Conservation (phyloP, 805 yeast genomes). For the Candida hispaniensis region DNA sequence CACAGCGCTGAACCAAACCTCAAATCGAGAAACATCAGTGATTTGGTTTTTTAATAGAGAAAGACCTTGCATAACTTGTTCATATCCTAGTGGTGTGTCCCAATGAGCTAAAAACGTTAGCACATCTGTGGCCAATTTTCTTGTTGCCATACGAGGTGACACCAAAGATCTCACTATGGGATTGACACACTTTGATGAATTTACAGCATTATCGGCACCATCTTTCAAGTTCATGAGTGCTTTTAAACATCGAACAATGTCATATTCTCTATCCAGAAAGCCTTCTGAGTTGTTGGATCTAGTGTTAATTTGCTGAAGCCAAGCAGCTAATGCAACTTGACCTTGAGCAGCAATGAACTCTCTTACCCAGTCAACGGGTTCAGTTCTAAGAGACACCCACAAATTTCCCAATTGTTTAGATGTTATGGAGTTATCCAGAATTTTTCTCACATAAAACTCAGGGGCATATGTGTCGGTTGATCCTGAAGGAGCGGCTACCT, state of each 20-base stretch:
- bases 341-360: slow-evolving; percentile 74
- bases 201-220: slow-evolving; percentile 47
- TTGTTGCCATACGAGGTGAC: slow-evolving; percentile 63
- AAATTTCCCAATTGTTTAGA: slow-evolving; percentile 65
- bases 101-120: slow-evolving; percentile 45
- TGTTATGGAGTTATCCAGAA: slow-evolving; percentile 60
- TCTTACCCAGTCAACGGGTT: slow-evolving; percentile 73
- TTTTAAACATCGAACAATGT: slow-evolving; percentile 66
- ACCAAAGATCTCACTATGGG: slow-evolving; percentile 63
- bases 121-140: slow-evolving; percentile 72
- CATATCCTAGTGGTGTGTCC: slow-evolving; percentile 39
- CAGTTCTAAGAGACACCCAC: slow-evolving; percentile 88
- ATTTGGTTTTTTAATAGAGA: slow-evolving; percentile 35
- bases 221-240: slow-evolving; percentile 55
- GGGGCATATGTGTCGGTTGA: slow-evolving; percentile 39
- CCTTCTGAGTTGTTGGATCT: slow-evolving; percentile 30
- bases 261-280: slow-evolving; percentile 57
- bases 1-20: slow-evolving; percentile 60
- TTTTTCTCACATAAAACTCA: slow-evolving; percentile 60
- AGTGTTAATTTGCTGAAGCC: slow-evolving; percentile 40
- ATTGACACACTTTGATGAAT: slow-evolving; percentile 37
- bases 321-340: slow-evolving; percentile 60
- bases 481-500: slow-evolving; percentile 19
- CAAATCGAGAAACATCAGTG: slow-evolving; percentile 37
- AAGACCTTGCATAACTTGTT: slow-evolving; percentile 45